A percentile compares a stretch with the other conserved stretches of the same genome.
phyloP scores from a whole-genome alignment of 108 stramenopile genomes.

The Skeletonema menzelii region DNA sequence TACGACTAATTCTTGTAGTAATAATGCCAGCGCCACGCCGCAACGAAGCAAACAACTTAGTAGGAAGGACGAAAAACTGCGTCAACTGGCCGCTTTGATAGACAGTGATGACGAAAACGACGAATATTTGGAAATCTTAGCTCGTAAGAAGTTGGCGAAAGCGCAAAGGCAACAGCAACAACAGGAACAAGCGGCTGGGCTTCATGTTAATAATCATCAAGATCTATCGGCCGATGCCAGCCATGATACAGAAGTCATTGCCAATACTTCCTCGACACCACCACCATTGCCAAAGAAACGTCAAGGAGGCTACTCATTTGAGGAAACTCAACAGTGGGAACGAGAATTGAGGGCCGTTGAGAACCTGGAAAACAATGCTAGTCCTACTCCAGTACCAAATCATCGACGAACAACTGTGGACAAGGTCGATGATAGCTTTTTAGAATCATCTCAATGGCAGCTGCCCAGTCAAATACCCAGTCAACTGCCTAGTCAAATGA shows the following conservation, averaged over 20 bases:
- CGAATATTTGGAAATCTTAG: background rate
- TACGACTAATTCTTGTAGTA: background rate
- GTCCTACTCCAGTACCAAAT: slow-evolving; percentile 4
- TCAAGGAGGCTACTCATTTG: slow-evolving; percentile 7
- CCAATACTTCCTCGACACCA: background rate
- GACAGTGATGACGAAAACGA: background rate
- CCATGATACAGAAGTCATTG: slow-evolving; percentile 1
- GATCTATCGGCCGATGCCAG: background rate
- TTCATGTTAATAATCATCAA: background rate
- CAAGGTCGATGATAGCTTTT: background rate
- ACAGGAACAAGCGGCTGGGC: background rate
- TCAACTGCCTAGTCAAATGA: background rate
- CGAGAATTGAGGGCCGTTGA: slow-evolving; percentile 11
- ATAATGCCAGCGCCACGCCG: background rate
- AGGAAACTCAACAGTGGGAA: slow-evolving; percentile 33
- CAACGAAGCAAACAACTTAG: background rate
- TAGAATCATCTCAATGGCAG: slow-evolving; percentile 5
- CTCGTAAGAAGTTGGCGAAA: background rate
- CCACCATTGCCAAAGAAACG: background rate
- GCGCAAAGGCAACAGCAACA: background rate
- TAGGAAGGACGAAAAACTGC: background rate
- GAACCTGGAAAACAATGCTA: background rate
- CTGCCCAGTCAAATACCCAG: background rate
- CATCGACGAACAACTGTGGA: background rate
- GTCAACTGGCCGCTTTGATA: background rate